Percentiles rank a stretch among this genome's conserved stretches.
phyloP scores from a whole-genome alignment of 2,329 filamentous ascomycete species.

The Davidsoniella neocaledoniae region DNA sequence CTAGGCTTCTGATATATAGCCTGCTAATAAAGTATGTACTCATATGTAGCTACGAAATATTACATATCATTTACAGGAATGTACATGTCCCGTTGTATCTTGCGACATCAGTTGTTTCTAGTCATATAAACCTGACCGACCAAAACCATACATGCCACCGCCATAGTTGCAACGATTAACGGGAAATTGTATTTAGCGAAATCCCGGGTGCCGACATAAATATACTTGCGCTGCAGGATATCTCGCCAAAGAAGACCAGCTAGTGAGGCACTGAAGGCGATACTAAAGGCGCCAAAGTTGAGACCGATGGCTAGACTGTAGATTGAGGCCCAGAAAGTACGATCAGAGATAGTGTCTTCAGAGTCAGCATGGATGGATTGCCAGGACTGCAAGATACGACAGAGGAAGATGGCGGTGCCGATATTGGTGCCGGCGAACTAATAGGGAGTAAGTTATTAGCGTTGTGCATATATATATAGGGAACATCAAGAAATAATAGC shows the following conservation, averaged over 20 bases:
- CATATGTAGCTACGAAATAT: no score
- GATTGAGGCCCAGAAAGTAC: conserved; percentile 57
- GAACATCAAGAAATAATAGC: background rate
- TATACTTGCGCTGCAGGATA: conserved; percentile 51
- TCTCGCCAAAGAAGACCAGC: conserved; percentile 59
- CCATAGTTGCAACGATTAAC: conserved; percentile 54
- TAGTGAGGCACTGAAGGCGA: conserved; percentile 53
- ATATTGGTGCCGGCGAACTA: conserved; percentile 66
- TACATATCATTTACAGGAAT: background rate
- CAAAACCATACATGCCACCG: conserved; percentile 42
- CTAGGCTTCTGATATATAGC: no score
- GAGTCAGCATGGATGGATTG: conserved; percentile 35
- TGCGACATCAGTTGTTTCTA: background rate
- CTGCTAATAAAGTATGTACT: no score
- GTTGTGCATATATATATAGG: background rate
- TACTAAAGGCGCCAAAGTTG: conserved; percentile 60
- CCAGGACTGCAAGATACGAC: conserved; percentile 54
- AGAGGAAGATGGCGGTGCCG: conserved; percentile 57
- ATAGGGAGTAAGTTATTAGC: background rate
- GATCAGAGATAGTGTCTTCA: conserved; percentile 35
- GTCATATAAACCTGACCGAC: conserved; percentile 46
- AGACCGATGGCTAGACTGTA: conserved; percentile 61
- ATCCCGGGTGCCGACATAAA: conserved; percentile 43
- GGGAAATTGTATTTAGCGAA: conserved; percentile 54
- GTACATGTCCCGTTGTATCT: background rate